Conservation (phyloP, 208 protist genomes). For the Leishmania tarentolae region DNA sequence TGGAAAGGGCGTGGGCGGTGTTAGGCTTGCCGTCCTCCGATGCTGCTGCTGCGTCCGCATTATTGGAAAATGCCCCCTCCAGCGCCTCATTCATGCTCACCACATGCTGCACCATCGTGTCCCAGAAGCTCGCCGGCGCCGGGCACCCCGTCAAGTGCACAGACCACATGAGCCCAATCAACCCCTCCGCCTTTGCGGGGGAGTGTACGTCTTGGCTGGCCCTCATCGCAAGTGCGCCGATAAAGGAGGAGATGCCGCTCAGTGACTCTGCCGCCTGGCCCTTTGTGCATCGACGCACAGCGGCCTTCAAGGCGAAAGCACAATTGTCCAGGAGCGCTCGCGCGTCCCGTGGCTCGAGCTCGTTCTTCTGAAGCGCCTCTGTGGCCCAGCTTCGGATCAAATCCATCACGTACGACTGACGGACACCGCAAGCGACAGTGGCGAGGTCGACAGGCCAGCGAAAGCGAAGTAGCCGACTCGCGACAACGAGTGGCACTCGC, state of each 20-base stretch:
- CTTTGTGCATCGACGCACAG: neutral
- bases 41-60: neutral
- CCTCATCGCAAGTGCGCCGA: slow-evolving; percentile 49
- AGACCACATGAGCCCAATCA: slow-evolving; percentile 75
- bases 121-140: slow-evolving; percentile 68
- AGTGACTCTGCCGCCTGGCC: neutral
- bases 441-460: slow-evolving; percentile 48
- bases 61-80: slow-evolving; percentile 15
- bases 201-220: slow-evolving; percentile 42
- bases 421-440: slow-evolving; percentile 18
- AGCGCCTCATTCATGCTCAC: slow-evolving; percentile 50
- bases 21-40: neutral
- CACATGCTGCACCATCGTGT: slow-evolving; percentile 42
- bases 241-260: slow-evolving; percentile 20
- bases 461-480: slow-evolving; percentile 48
- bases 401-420: slow-evolving; percentile 44
- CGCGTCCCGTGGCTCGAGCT: slow-evolving; percentile 38
- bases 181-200: slow-evolving; percentile 35
- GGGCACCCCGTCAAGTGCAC: slow-evolving; percentile 49
- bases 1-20: neutral
- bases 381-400: slow-evolving; percentile 50
- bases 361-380: slow-evolving; percentile 29
- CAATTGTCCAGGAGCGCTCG: slow-evolving; percentile 47
- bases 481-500: slow-evolving; percentile 44
- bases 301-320: slow-evolving; percentile 26